Evolutionary conservation across 2,329 filamentous ascomycete genomes (phyloP).

Genomic region (Talaromyces marneffei): DNA sequence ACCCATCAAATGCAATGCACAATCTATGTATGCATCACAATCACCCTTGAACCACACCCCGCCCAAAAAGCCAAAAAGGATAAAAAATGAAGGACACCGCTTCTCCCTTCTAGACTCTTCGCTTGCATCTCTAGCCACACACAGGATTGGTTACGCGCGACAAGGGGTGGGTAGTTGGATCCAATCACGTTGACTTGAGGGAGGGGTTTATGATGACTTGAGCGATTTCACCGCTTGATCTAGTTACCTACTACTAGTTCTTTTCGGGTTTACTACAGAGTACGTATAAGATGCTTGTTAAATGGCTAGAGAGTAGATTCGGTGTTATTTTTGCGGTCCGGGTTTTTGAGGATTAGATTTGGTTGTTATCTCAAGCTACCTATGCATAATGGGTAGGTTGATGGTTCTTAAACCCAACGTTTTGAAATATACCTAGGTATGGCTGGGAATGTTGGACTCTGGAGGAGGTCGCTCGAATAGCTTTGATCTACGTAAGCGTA

Average conservation of each 20-base stretch:
- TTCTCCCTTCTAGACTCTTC: conserved; percentile 11
- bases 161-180: not conserved
- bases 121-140: conserved; percentile 1
- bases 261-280: no score
- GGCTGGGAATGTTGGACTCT: no score
- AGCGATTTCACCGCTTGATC: conserved; percentile 6
- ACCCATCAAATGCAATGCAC: not conserved
- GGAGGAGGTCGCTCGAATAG: no score
- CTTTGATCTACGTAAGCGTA: no score
- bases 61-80: not conserved
- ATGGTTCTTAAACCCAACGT: no score
- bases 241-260: not conserved
- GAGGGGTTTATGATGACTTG: no score
- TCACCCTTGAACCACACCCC: not conserved
- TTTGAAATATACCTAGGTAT: no score
- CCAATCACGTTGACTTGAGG: conserved; percentile 1
- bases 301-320: no score
- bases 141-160: conserved; percentile 6
- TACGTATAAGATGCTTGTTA: no score
- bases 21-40: not conserved
- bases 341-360: no score
- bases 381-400: no score
- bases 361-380: no score
- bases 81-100: conserved; percentile 8
- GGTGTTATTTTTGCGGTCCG: not conserved